Conservation (phyloP, 1,284 basidiomycete genomes). For the Cutaneotrichosporon cutaneum region DNA sequence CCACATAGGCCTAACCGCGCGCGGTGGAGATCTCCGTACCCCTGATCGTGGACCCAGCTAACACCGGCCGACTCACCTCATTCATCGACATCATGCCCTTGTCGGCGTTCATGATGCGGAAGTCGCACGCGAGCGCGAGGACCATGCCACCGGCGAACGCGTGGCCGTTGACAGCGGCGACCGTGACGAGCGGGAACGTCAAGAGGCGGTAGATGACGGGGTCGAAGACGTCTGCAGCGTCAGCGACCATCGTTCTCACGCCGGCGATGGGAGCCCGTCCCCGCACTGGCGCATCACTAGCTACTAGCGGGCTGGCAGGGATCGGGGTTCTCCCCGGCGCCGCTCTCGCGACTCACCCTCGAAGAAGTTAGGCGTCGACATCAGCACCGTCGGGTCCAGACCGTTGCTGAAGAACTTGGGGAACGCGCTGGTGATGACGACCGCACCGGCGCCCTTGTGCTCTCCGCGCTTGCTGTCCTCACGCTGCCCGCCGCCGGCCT, state of each 20-base stretch:
- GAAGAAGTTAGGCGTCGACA: slow-evolving; percentile 68
- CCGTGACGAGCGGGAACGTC: slow-evolving; percentile 59
- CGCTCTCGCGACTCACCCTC: slow-evolving; percentile 57
- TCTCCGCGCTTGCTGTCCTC: slow-evolving; percentile 52
- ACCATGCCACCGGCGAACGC: slow-evolving; percentile 82
- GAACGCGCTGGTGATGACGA: slow-evolving; percentile 71
- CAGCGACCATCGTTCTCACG: too few relatives aligned
- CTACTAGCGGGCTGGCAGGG: too few relatives aligned
- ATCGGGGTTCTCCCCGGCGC: too few relatives aligned
- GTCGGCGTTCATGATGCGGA: slow-evolving; percentile 81
- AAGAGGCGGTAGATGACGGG: slow-evolving; percentile 47
- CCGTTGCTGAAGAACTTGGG: slow-evolving; percentile 91
- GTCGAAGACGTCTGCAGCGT: slow-evolving; percentile 47
- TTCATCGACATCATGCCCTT: slow-evolving; percentile 90
- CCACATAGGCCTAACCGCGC: too few relatives aligned
- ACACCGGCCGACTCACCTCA: slow-evolving; percentile 60
- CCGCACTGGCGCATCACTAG: too few relatives aligned
- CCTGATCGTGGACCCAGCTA: too few relatives aligned
- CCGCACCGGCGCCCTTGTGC: slow-evolving; percentile 58
- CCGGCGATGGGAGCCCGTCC: too few relatives aligned
- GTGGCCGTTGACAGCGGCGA: slow-evolving; percentile 89
- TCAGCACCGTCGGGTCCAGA: slow-evolving; percentile 62
- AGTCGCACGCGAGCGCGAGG: slow-evolving; percentile 79
- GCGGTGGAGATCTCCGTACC: too few relatives aligned
- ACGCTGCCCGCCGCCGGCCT: slow-evolving; percentile 51